Evolutionary conservation across 768 basidiomycete species (phyloP).

Genomic region (Pisolithus orientalis): DNA sequence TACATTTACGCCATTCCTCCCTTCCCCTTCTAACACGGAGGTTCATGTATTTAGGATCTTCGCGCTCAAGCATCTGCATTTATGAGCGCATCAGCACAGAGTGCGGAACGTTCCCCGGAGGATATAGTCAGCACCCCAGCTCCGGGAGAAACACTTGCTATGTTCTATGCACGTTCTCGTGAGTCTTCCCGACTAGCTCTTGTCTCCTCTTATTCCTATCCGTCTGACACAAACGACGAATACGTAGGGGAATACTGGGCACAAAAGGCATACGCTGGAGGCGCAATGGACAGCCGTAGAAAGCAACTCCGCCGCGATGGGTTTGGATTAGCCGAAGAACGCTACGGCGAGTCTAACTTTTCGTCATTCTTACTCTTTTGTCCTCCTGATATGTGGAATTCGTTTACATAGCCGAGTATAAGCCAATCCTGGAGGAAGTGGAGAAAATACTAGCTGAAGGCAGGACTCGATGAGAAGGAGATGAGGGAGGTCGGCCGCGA

Average conservation of each 20-base stretch:
- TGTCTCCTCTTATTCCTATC: too few relatives aligned
- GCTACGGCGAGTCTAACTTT: constrained; percentile 52
- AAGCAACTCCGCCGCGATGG: constrained; percentile 75
- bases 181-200: constrained; percentile 20
- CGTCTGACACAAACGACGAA: neutral
- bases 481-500: constrained; percentile 49
- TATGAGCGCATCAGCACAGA: constrained; percentile 61
- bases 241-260: constrained; percentile 74
- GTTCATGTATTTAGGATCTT: constrained; percentile 22
- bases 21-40: neutral
- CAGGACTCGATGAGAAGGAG: constrained; percentile 80
- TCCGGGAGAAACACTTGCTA: constrained; percentile 77
- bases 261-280: constrained; percentile 48
- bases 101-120: constrained; percentile 50
- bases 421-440: constrained; percentile 76
- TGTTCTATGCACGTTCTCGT: constrained; percentile 81
- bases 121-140: constrained; percentile 74
- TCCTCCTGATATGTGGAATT: neutral
- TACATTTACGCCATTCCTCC: neutral
- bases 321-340: constrained; percentile 67
- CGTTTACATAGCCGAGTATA: constrained; percentile 54
- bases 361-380: neutral
- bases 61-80: constrained; percentile 42
- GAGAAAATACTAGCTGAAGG: constrained; percentile 80
- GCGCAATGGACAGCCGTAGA: constrained; percentile 55